Evolutionary conservation across 108 stramenopile genomes (phyloP).

Genomic region (Bacterosira constricta): DNA sequence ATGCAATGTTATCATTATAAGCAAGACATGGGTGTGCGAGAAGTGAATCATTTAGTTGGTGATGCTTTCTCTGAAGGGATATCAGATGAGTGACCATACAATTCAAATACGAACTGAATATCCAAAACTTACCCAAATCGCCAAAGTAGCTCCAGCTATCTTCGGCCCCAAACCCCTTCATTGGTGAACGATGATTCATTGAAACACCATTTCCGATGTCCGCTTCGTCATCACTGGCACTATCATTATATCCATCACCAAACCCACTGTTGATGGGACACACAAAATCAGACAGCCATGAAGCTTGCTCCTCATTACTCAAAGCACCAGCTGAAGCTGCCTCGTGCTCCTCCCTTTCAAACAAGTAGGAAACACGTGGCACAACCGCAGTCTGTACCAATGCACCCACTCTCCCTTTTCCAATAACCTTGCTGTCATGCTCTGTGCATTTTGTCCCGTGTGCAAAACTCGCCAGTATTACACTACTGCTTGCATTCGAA

Average conservation of each 20-base stretch:
- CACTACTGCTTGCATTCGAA: neutral
- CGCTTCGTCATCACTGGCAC: neutral
- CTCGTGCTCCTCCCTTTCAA: neutral
- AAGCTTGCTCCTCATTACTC: neutral
- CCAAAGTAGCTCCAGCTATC: conserved; percentile 48
- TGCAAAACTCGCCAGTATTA: conserved; percentile 12
- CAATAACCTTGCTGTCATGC: neutral
- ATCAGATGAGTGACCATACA: neutral
- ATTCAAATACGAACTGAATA: neutral
- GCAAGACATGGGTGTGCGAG: neutral
- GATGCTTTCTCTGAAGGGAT: too few species aligned
- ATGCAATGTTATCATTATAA: neutral
- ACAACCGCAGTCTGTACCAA: neutral
- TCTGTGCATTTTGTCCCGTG: neutral
- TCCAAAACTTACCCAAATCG: conserved; percentile 36
- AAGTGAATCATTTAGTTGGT: neutral
- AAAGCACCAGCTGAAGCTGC: neutral
- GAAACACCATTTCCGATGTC: neutral
- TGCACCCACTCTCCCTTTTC: neutral
- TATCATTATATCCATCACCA: neutral
- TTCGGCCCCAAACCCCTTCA: conserved; percentile 18
- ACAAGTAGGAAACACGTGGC: conserved; percentile 19
- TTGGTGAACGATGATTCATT: too few species aligned
- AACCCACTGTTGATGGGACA: conserved; percentile 25
- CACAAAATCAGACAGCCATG: conserved; percentile 32